Conservation (phyloP, 306 rosid species). For the Canavalia ensiformis region DNA sequence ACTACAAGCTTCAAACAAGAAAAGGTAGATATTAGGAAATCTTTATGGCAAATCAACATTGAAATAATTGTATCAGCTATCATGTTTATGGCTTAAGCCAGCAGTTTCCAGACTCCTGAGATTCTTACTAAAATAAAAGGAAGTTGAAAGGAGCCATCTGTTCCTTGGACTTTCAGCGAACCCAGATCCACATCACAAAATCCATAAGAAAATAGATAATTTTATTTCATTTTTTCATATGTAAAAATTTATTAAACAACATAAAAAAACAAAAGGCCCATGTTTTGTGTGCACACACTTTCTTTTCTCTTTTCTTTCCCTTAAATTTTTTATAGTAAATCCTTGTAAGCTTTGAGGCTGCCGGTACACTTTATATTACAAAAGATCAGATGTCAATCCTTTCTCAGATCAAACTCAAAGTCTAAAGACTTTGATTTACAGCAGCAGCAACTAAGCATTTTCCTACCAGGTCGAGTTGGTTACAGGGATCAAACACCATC, state of each 20-base stretch:
- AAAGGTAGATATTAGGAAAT: background rate
- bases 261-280: background rate
- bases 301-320: constrained; percentile 13
- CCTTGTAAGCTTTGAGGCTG: constrained; percentile 8
- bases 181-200: constrained; percentile 44
- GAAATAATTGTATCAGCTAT: constrained; percentile 19
- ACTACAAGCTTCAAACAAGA: constrained; percentile 37
- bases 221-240: background rate
- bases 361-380: background rate
- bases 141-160: constrained; percentile 40
- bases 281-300: background rate
- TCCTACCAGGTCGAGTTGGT: no score
- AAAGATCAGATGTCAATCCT: constrained; percentile 6
- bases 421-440: background rate
- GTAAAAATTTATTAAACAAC: constrained; percentile 13
- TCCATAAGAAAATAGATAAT: constrained; percentile 40
- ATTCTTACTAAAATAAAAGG: constrained; percentile 13
- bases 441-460: no score
- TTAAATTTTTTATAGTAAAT: background rate
- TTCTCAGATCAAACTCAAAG: constrained; percentile 12
- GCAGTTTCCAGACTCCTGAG: constrained; percentile 34
- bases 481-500: no score
- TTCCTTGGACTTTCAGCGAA: constrained; percentile 39
- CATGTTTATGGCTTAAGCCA: constrained; percentile 19
- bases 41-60: background rate